Base-by-base conservation (phyloP, 1,284 basidiomycete genomes). In the Mycena sp. region DNA sequence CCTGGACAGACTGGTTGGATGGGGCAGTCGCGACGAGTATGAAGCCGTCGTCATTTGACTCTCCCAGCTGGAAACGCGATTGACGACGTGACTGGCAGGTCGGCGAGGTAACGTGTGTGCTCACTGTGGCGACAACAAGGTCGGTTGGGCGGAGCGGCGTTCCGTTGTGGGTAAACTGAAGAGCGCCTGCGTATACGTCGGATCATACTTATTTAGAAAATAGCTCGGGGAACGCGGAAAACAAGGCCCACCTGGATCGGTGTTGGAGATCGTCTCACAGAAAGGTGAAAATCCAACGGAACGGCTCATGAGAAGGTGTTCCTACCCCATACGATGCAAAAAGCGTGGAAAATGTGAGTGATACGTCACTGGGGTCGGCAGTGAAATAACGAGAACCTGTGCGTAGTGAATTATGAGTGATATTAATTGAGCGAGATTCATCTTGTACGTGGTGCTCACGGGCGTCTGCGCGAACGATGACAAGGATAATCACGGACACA, bases 211-310 rank as follows among this genome's bases (percentile, higher is more conserved):
- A 25, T 4, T 14, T 6, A 14, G 49, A 37, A 38, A 25, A 52
- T 17, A 21, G 23, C 4, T 40, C 12, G 9, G 6, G n/a, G n/a
- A n/a, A n/a, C n/a, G n/a, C n/a, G n/a, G n/a, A n/a, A n/a, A n/a
- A n/a, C n/a, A n/a, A n/a, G n/a, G n/a, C n/a, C 23, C 44, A 59
- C 57, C 57, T 52, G 49, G 48, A 16, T 59, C 30, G 14, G 19
- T 52, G 2, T 38, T 14, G 9, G 23, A 4, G 6, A 28, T 17
- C 9, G 23, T 25, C 49, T 52, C 11, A 14, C 19, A 7, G 29
- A 26, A 3, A n/a, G 6, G 11, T 41, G 12, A 11, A 11, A 17
- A 7, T 49, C 6, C 26, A 37, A 30, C 6, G 23, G 6, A 26
- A 37, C 12, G 28, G 9, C 12, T 29, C 7, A 4, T 28, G n/a